Base-by-base conservation (phyloP, 768 basidiomycete species). In the Hebeloma cylindrosporum region DNA sequence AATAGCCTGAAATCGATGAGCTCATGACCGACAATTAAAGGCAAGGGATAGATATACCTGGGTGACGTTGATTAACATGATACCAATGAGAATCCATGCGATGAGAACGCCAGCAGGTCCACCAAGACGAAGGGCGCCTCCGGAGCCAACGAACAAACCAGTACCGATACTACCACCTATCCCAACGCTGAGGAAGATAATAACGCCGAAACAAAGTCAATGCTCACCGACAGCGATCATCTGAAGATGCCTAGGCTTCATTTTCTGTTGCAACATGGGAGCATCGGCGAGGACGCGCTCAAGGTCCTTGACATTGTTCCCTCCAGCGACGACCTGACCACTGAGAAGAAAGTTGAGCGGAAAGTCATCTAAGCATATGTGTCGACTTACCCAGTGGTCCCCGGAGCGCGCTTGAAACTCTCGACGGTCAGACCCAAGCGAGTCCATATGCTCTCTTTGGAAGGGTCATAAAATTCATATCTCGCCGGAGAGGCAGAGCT, bases 161-260 rank as follows among this genome's bases (percentile, higher is more conserved):
- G 73, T 73, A 52, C 72, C 73, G 27, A 73, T 75, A 57, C 67
- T 69, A n/a, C 73, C 72, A 57, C 72, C 72, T 73, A 35, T 5
- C 23, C 8, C 38, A 16, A 17, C 25, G 44, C 6, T 17, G 13
- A 22, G 18, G n/a, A 13, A 32, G 17, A 20, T 10, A 21, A 2
- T 8, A 23, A 18, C 26, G 10, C 26, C 20, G 25, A 14, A 22
- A 21, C 17, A 31, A 25, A 17, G 5, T 18, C n/a, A 5, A 3
- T n/a, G 60, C 72, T 48, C 27, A 72, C 72, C 73, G 39, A 75
- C 71, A 47, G 73, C 73, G 57, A 75, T 75, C 73, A 75, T 73
- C 40, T 64, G 57, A 21, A 75, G 47, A 62, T 75, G 73, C 29
- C 73, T 58, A 7, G 69, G 68, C 60, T 73, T 73, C 71, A 75